A percentile compares a stretch with the other conserved stretches of the same genome.
These are phyloP conservation scores for Dictyostelium capitatum DNA, from an alignment of 78 protist genomes.

Conservation along the genomic window DNA sequence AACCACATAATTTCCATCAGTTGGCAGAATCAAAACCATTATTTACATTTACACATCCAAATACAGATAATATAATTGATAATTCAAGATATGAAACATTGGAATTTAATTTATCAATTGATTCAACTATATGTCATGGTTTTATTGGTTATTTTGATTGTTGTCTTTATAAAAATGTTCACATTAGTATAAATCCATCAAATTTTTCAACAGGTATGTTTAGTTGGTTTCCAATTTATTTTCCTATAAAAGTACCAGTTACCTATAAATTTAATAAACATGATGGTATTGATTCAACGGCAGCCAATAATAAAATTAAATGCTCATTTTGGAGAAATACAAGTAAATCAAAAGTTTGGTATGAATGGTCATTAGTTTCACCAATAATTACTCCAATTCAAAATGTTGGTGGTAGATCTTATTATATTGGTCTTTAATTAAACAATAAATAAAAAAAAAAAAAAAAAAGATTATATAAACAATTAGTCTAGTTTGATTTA, in stretches of 20 bases:
- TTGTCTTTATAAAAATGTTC: slow-evolving; percentile 91
- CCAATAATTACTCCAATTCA: slow-evolving; percentile 89
- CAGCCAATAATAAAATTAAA: background rate
- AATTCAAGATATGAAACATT: slow-evolving; percentile 61
- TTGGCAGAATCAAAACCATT: slow-evolving; percentile 68
- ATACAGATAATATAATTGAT: slow-evolving; percentile 40
- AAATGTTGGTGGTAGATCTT: slow-evolving; percentile 92
- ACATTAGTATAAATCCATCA: slow-evolving; percentile 90
- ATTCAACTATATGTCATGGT: slow-evolving; percentile 91
- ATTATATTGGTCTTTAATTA: slow-evolving; percentile 90
- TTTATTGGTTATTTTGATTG: slow-evolving; percentile 97
- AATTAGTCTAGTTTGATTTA: no score
- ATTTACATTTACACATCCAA: slow-evolving; percentile 95
- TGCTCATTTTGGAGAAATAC: slow-evolving; percentile 83
- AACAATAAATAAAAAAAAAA: no score
- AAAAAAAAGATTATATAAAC: no score
- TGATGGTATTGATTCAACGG: no score
- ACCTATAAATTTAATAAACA: background rate
- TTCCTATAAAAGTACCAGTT: slow-evolving; percentile 92
- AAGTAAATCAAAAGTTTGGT: slow-evolving; percentile 91
- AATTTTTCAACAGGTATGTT: slow-evolving; percentile 95
- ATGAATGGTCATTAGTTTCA: slow-evolving; percentile 94
- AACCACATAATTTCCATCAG: slow-evolving; percentile 81
- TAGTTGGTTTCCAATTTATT: slow-evolving; percentile 98
- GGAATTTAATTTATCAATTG: background rate